A percentile compares a stretch with the other conserved stretches of the same genome.
Evolutionary conservation across 495 filamentous ascomycete genomes (phyloP).

Genomic region (Xylaria acuta): DNA sequence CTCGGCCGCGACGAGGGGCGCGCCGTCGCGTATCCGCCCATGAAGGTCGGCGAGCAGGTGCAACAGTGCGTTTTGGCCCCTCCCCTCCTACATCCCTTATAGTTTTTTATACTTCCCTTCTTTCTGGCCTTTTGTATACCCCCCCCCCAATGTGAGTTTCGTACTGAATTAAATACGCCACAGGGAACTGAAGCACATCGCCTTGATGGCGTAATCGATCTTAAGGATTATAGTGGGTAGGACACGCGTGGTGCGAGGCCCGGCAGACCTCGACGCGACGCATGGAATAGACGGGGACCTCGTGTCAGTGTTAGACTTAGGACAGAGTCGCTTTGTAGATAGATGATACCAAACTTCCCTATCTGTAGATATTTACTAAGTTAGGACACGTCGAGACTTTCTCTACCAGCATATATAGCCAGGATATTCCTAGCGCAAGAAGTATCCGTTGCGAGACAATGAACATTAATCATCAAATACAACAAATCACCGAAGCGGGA

Average conservation of each 20-base stretch:
- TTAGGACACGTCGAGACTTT: neutral
- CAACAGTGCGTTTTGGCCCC: conserved; percentile 45
- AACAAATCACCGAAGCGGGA: neutral
- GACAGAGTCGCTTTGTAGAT: neutral
- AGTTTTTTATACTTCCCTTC: too few relatives aligned
- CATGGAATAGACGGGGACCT: neutral
- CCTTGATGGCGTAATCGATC: conserved; percentile 44
- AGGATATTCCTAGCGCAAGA: neutral
- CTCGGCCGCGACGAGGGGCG: conserved; percentile 56
- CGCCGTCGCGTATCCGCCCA: conserved; percentile 46
- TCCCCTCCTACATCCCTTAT: neutral
- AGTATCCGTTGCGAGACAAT: neutral
- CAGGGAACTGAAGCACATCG: conserved; percentile 47
- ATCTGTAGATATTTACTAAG: neutral
- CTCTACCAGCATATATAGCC: neutral
- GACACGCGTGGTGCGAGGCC: neutral
- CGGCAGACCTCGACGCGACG: neutral
- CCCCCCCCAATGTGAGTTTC: neutral
- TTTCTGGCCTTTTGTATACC: neutral
- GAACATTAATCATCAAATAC: neutral
- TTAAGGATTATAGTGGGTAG: neutral
- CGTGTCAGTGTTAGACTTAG: neutral
- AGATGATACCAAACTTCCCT: neutral
- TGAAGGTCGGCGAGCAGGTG: conserved; percentile 58
- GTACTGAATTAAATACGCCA: neutral